Evolutionary conservation across 768 basidiomycete species (phyloP).

Genomic region (Macrolepiota dolichaula): DNA sequence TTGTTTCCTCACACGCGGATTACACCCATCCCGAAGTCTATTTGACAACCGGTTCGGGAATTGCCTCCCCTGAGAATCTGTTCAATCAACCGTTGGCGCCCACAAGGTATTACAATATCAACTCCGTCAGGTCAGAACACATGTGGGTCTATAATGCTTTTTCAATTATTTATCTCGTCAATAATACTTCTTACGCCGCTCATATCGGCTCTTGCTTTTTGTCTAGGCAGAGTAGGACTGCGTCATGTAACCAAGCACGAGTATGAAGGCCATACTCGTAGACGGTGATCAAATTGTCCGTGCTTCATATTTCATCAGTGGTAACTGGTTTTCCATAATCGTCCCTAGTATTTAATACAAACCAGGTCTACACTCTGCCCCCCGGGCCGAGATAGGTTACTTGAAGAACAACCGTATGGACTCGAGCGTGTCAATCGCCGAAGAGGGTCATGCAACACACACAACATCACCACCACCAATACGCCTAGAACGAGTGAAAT

Average conservation of each 20-base stretch:
- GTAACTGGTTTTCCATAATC: not conserved
- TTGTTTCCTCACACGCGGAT: conserved; percentile 8
- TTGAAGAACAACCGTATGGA: not conserved
- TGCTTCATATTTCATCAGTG: too few relatives aligned
- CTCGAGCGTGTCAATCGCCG: not conserved
- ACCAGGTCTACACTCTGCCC: not conserved
- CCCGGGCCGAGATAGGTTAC: conserved; percentile 8
- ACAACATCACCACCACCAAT: not conserved
- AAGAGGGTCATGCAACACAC: not conserved
- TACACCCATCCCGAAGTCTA: conserved; percentile 9
- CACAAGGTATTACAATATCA: conserved; percentile 10
- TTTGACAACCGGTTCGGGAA: conserved; percentile 7
- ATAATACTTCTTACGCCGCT: not conserved
- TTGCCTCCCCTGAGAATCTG: not conserved
- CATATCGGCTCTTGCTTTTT: not conserved
- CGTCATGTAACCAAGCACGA: too few relatives aligned
- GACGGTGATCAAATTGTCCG: too few relatives aligned
- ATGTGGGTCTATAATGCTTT: not conserved
- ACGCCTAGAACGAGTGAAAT: not conserved
- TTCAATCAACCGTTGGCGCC: conserved; percentile 9
- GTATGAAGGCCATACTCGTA: too few relatives aligned
- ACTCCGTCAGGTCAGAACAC: not conserved
- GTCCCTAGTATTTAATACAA: not conserved
- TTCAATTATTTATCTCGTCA: not conserved
- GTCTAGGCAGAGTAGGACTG: too few relatives aligned